Evolutionary conservation across 768 basidiomycete species (phyloP).

Genomic region (Mycena filopes): DNA sequence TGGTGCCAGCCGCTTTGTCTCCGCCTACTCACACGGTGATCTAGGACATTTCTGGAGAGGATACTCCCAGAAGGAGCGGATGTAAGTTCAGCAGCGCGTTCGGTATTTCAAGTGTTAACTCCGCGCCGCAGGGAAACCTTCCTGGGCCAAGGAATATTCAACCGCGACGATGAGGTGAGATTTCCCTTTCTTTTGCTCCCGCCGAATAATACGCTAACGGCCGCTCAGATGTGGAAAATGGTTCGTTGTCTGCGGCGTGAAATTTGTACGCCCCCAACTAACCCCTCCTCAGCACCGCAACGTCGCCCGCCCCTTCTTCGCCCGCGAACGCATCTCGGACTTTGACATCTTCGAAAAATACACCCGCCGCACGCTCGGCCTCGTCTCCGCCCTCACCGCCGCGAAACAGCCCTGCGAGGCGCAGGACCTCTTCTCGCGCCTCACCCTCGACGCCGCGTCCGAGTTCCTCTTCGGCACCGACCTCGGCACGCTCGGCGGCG

Average conservation of each 20-base stretch:
- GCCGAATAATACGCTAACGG: conserved; percentile 12
- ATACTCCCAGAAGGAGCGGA: conserved; percentile 67
- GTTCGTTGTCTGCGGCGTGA: conserved; percentile 48
- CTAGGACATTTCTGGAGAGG: conserved; percentile 72
- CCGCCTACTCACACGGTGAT: not conserved
- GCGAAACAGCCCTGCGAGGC: conserved; percentile 62
- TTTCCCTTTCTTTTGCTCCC: not conserved
- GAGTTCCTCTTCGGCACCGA: conserved; percentile 79
- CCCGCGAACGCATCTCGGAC: conserved; percentile 76
- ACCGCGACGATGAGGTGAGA: conserved; percentile 75
- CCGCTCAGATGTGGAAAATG: conserved; percentile 68
- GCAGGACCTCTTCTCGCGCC: conserved; percentile 75
- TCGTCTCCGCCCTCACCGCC: conserved; percentile 55
- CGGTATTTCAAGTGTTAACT: conserved; percentile 4
- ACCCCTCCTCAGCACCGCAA: conserved; percentile 62
- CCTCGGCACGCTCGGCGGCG: conserved; percentile 66
- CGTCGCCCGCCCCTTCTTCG: conserved; percentile 79
- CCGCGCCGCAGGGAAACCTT: conserved; percentile 59
- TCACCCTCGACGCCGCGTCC: conserved; percentile 77
- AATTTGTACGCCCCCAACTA: not conserved
- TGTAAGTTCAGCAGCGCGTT: conserved; percentile 53
- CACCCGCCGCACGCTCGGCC: conserved; percentile 55
- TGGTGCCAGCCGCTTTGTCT: not conserved
- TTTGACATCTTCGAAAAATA: conserved; percentile 75
- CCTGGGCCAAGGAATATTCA: conserved; percentile 81